These are phyloP conservation scores for Cornus controversa DNA, from an alignment of 148 eudicot species.

Conservation along the genomic window DNA sequence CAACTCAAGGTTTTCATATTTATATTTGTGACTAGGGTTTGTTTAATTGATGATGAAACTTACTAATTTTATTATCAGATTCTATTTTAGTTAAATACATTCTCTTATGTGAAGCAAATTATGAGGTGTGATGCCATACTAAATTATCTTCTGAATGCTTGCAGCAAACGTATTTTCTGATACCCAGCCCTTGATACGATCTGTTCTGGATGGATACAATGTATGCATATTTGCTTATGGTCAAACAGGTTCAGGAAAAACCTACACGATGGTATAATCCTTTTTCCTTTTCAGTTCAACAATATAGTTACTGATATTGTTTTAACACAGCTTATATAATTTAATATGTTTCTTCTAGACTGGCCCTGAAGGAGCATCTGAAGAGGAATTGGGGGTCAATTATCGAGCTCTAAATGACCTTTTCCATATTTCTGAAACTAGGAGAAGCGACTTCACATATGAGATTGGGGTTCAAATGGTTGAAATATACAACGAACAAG, in stretches of 20 bases:
- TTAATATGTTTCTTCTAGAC: conserved; percentile 16
- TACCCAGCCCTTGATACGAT: conserved; percentile 60
- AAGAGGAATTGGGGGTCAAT: conserved; percentile 39
- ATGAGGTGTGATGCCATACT: neutral
- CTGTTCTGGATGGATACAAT: conserved; percentile 77
- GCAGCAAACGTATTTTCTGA: conserved; percentile 59
- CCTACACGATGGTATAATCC: conserved; percentile 66
- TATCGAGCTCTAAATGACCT: conserved; percentile 42
- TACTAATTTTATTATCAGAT: neutral
- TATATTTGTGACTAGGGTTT: neutral
- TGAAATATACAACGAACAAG: conserved; percentile 45
- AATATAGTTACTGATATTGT: neutral
- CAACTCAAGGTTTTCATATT: conserved; percentile 76
- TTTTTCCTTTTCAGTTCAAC: conserved; percentile 1
- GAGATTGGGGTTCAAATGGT: conserved; percentile 39
- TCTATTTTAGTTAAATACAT: neutral
- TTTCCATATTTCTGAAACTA: conserved; percentile 35
- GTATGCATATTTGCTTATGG: conserved; percentile 88
- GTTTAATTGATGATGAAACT: conserved; percentile 6
- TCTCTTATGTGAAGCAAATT: neutral
- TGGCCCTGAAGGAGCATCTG: conserved; percentile 34
- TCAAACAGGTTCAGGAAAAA: conserved; percentile 87
- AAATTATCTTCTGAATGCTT: conserved; percentile 7
- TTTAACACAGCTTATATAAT: neutral
- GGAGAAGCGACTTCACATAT: conserved; percentile 18